Evolutionary conservation across 1,139 yeast species (phyloP).

Genomic region (Zhuliangozyma parablackwelliae): DNA sequence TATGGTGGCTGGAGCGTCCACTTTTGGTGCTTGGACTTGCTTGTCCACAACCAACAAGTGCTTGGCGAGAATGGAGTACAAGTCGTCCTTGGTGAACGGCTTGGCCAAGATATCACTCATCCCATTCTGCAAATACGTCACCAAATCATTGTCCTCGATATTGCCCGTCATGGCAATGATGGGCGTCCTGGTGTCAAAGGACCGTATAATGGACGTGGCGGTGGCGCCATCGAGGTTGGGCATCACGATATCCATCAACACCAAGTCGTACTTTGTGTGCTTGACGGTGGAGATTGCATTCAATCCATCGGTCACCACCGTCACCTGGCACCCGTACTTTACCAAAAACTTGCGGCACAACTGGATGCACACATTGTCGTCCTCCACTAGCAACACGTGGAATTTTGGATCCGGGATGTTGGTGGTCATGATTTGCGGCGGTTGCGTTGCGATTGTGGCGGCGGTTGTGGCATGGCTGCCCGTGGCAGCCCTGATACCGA

Average conservation of each 20-base stretch:
- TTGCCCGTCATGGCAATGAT: constrained; percentile 94
- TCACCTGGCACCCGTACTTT: constrained; percentile 89
- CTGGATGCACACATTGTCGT: constrained; percentile 79
- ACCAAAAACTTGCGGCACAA: constrained; percentile 72
- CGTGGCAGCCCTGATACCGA: background rate
- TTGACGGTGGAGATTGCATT: constrained; percentile 83
- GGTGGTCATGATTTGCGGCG: constrained; percentile 21
- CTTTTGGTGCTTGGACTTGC: constrained; percentile 5
- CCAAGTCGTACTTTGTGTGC: constrained; percentile 71
- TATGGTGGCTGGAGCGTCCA: no score
- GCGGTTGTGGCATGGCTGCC: background rate
- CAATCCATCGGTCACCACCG: constrained; percentile 87
- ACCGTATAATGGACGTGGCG: constrained; percentile 80
- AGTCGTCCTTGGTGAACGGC: constrained; percentile 84
- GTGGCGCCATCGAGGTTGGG: constrained; percentile 94
- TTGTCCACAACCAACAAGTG: constrained; percentile 40
- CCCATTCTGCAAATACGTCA: constrained; percentile 79
- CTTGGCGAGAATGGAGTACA: constrained; percentile 69
- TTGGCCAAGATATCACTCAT: constrained; percentile 90
- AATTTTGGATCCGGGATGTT: constrained; percentile 42
- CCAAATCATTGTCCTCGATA: constrained; percentile 74
- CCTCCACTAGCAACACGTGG: constrained; percentile 80
- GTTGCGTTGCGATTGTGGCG: background rate
- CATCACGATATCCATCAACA: constrained; percentile 91
- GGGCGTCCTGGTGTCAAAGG: constrained; percentile 79